Percentiles rank a stretch among this genome's conserved stretches.
These are phyloP conservation scores for Cavenderia fasciculata DNA, from an alignment of 78 protist genomes.

Conservation along the genomic window DNA sequence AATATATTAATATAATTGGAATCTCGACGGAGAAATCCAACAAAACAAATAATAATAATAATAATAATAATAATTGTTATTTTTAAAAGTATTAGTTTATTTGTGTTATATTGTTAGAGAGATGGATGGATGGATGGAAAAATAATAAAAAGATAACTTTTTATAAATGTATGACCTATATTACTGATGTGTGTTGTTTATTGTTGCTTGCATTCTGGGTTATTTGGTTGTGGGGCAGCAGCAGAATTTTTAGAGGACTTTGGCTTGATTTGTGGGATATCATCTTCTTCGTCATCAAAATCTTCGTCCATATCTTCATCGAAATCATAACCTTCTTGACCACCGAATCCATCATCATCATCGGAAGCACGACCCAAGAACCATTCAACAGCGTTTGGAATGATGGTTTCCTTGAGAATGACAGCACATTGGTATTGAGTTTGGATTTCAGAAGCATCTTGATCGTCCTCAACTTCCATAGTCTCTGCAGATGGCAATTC, in stretches of 20 bases:
- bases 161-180: no score
- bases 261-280: background rate
- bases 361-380: constrained; percentile 49
- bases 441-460: background rate
- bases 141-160: no score
- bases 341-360: constrained; percentile 37
- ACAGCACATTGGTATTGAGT: constrained; percentile 31
- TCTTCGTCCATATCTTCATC: constrained; percentile 61
- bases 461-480: constrained; percentile 2
- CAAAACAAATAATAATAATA: no score
- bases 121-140: no score
- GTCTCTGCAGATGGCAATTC: background rate
- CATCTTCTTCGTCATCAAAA: background rate
- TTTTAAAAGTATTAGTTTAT: no score
- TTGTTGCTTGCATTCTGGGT: constrained; percentile 67
- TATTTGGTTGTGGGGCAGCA: constrained; percentile 7
- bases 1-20: no score
- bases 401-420: constrained; percentile 17
- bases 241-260: background rate
- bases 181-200: no score
- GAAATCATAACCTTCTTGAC: constrained; percentile 39
- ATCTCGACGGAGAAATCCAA: no score
- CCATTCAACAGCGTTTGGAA: constrained; percentile 63
- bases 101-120: no score
- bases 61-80: no score